Base-by-base conservation (phyloP, 2,329 filamentous ascomycete genomes). In the Alternaria ethzedia region DNA sequence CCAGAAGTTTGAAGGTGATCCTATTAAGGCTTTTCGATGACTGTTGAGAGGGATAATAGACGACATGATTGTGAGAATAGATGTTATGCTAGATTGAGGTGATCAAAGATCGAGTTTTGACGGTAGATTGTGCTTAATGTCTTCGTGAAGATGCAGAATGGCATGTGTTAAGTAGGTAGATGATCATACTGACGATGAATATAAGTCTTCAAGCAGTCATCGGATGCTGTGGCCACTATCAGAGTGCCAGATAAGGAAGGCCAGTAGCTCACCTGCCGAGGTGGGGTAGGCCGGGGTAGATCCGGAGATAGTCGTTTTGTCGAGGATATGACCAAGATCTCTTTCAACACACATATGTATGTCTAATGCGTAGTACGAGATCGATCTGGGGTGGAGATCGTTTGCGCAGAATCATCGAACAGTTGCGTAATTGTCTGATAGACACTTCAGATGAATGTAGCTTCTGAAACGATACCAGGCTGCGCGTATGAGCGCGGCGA, bases 1-100 rank as follows among this genome's bases (percentile, higher is more conserved):
- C 83, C 83, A 85, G 73, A 83, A 83, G 68, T 80, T 82, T 15
- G 72, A 67, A 10, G 70, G 62, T 44, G 77, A 75, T 63, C 83
- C 83, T 61, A 85, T 82, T 56, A 82, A 63, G 36, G 80, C 73
- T 71, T 78, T 78, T 36, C 75, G 74, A 26, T 63, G 52, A 12
- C 57, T 20, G 54, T 57, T 28, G 12, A 23, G 17, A 26, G 61
- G 21, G 21, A 30, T 30, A 15, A 36, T 56, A 44, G 65, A 64
- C 20, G 59, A 44, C 63, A 62, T 66, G 21, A 32, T 44, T 20
- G 30, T 21, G 44, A 7, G 15, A 28, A 28, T 6, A 41, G 25
- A 23, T 23, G 15, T 25, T 28, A 7, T 43, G 36, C 21, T 44
- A 54, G 15, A 23, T 26, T 21, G 15, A 36, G 9, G 52, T n/a